Conservation (phyloP, 371 early-diverging fungal species). For the Mortierella polycephala region DNA sequence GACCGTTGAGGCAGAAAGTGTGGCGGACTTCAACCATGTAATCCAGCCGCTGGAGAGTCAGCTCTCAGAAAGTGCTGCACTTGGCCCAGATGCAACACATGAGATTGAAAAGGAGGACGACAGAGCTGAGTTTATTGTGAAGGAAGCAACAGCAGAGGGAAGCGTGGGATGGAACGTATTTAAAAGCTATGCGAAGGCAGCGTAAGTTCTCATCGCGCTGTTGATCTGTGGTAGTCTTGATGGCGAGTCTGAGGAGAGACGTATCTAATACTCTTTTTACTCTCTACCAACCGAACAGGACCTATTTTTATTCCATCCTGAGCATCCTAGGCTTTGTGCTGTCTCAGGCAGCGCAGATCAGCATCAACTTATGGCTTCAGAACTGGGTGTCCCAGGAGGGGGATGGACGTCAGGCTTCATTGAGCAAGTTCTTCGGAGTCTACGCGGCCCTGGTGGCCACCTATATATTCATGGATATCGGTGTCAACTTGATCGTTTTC, state of each 20-base stretch:
- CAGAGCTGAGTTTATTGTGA: slow-evolving; percentile 26
- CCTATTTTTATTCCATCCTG: slow-evolving; percentile 25
- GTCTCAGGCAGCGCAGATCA: slow-evolving; percentile 27
- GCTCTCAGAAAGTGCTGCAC: too few relatives aligned
- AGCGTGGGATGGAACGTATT: slow-evolving; percentile 77
- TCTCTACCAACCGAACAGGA: neutral
- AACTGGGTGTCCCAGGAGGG: slow-evolving; percentile 18
- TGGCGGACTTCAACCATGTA: too few relatives aligned
- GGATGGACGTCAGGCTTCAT: neutral
- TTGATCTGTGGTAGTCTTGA: neutral
- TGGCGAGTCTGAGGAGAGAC: too few relatives aligned
- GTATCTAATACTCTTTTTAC: neutral
- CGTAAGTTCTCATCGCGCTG: slow-evolving; percentile 9
- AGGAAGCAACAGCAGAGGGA: slow-evolving; percentile 63
- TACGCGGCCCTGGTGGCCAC: slow-evolving; percentile 18
- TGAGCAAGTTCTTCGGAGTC: slow-evolving; percentile 20
- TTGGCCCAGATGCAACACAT: neutral
- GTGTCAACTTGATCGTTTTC: slow-evolving; percentile 16
- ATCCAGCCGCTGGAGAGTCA: too few relatives aligned
- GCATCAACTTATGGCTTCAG: slow-evolving; percentile 30
- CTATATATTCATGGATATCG: slow-evolving; percentile 19
- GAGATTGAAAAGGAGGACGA: slow-evolving; percentile 13
- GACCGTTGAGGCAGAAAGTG: neutral
- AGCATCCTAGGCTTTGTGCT: slow-evolving; percentile 12
- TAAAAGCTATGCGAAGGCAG: slow-evolving; percentile 68